phyloP scores from a whole-genome alignment of 2,329 filamentous ascomycete genomes.

The Alternaria triticina region DNA sequence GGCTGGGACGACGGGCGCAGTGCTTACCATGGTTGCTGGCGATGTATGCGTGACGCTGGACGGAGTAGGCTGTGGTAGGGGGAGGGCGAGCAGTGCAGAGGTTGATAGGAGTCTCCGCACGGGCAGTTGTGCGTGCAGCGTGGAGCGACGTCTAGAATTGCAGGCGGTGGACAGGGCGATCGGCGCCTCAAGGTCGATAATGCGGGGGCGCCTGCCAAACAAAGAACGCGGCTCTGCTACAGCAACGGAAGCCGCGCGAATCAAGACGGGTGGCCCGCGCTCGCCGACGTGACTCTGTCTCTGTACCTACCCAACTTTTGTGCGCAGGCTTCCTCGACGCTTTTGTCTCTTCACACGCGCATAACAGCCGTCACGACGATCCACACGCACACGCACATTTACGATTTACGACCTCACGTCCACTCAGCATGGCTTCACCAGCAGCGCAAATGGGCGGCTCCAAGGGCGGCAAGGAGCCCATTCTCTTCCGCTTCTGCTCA shows the following conservation, averaged over 20 bases:
- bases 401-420: neutral
- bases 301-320: neutral
- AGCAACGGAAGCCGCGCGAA: constrained; percentile 9
- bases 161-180: constrained; percentile 25
- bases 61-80: neutral
- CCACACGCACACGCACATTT: neutral
- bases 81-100: neutral
- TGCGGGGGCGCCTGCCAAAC: constrained; percentile 26
- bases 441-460: constrained; percentile 43
- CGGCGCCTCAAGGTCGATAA: constrained; percentile 22
- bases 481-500: constrained; percentile 96
- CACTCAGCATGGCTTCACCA: constrained; percentile 46
- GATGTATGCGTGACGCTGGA: neutral
- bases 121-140: constrained; percentile 2
- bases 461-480: constrained; percentile 67
- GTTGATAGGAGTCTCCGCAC: constrained; percentile 5
- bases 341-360: neutral
- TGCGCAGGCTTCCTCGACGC: neutral
- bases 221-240: constrained; percentile 5
- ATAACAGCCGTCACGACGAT: neutral
- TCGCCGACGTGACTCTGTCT: neutral
- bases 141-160: constrained; percentile 13
- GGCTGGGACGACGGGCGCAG: neutral
- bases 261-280: constrained; percentile 12
- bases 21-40: constrained; percentile 38